Evolutionary conservation across 2,329 filamentous ascomycete genomes (phyloP), one percentile per base, ranked within the genome.

Genomic region (Didymella segeticola): DNA sequence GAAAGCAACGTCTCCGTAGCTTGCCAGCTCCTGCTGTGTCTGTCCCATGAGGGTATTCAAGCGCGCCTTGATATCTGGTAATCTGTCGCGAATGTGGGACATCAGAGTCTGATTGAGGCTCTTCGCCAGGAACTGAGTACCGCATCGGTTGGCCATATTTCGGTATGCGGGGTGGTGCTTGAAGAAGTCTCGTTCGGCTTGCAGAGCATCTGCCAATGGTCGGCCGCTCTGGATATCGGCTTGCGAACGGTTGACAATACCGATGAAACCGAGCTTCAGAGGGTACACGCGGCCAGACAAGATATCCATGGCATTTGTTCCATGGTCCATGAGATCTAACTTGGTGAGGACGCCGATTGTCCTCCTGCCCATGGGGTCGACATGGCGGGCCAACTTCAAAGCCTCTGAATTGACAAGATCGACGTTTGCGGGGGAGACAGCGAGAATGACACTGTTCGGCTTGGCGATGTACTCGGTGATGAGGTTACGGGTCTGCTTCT

Each of bases 21-120:
- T 96, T 36, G 95, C 95, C 52, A 99, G 83, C 75, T 99, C 95
- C 79, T 99, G 95, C 73, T 99, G 95, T 42, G 95, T 98, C 77
- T 99, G 95, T n/a, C 95, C 95, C 95, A 99, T 99, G 45, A 99
- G 80, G 1, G 95, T 99, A 76, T 99, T 99, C 57, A 99, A 83
- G 49, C 95, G 88, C 43, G 95, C 95, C 78, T 99, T 99, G 80
- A 99, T 99, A 75, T 99, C 95, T 25, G 95, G 95, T 66, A 99
- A 80, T 39, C 95, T 87, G 73, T 99, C 95, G 56, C 95, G 89
- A 71, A 99, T 99, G 71, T 99, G 95, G 19, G 87, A 79, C 95
- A 99, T 98, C 61, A 99, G 83, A 11, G 95, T 99, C 36, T 89
- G 89, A 77, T 98, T 99, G 57, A 99, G 83, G 12, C 91, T 96